Evolutionary conservation across 306 rosid species (phyloP).

Genomic region (Lathyrus oleraceus): DNA sequence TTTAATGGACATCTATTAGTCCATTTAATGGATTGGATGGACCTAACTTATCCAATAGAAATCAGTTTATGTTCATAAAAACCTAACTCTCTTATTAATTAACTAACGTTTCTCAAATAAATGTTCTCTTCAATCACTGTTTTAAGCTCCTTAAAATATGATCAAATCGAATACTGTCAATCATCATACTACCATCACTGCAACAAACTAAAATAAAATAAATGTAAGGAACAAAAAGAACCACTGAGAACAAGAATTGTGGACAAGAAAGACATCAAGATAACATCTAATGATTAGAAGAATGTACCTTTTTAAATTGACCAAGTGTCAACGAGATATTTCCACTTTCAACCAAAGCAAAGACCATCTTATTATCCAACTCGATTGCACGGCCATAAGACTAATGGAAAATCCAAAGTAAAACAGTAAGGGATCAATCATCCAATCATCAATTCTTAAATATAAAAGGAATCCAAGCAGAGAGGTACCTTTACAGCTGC

Average conservation of each 20-base stretch:
- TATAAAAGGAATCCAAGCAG: conserved; percentile 16
- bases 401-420: conserved; percentile 49
- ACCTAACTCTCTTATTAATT: not conserved
- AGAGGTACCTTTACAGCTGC: conserved; percentile 80
- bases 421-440: conserved; percentile 15
- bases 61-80: not conserved
- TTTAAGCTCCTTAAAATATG: not conserved
- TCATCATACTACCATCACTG: not conserved
- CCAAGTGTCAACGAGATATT: conserved; percentile 73
- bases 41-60: not conserved
- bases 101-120: not conserved
- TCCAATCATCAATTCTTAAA: not conserved
- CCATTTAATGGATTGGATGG: conserved; percentile 11
- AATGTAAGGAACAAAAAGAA: conserved; percentile 5
- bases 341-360: conserved; percentile 86
- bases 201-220: conserved; percentile 12
- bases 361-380: conserved; percentile 60
- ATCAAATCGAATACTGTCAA: not conserved
- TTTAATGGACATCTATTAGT: conserved; percentile 2
- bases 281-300: conserved; percentile 3
- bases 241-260: conserved; percentile 7
- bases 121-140: not conserved
- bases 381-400: conserved; percentile 89
- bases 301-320: conserved; percentile 65
- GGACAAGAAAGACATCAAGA: conserved; percentile 18